Conservation (phyloP, 139 green algal genomes). For the Micractinium sp. region DNA sequence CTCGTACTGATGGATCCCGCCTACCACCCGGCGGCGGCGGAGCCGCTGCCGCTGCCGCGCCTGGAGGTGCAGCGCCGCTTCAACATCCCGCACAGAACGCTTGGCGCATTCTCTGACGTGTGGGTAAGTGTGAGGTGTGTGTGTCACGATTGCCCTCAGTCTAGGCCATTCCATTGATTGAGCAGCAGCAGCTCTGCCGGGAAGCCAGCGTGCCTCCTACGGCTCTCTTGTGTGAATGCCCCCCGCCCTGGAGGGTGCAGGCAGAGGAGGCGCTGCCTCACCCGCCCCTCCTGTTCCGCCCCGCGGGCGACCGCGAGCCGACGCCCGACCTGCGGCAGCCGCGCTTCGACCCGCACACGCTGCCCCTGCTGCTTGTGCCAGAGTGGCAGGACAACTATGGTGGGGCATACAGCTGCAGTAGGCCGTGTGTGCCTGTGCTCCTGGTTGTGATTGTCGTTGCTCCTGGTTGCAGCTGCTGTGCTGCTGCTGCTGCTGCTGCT, state of each 20-base stretch:
- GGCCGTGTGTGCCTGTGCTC: neutral
- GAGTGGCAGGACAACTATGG: constrained; percentile 5
- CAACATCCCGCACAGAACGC: neutral
- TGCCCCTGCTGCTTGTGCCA: neutral
- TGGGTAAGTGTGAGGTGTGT: no score
- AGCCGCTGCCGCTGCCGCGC: neutral
- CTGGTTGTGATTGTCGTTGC: neutral
- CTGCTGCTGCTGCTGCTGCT: neutral
- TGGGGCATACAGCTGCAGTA: neutral
- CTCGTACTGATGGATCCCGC: neutral
- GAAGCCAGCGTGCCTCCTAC: no score
- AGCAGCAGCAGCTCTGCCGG: neutral
- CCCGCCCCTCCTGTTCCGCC: neutral
- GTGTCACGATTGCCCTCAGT: no score
- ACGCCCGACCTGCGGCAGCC: neutral
- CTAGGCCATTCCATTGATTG: no score
- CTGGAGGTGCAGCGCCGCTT: neutral
- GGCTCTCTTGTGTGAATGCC: no score
- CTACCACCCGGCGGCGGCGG: neutral
- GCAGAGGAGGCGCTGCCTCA: neutral
- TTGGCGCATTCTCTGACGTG: neutral
- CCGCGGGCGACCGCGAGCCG: neutral
- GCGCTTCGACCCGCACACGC: neutral
- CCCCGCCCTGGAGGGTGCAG: neutral
- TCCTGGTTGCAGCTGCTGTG: neutral